Base-by-base conservation (phyloP, 2,329 filamentous ascomycete genomes). In the Botrytis pseudocinerea region DNA sequence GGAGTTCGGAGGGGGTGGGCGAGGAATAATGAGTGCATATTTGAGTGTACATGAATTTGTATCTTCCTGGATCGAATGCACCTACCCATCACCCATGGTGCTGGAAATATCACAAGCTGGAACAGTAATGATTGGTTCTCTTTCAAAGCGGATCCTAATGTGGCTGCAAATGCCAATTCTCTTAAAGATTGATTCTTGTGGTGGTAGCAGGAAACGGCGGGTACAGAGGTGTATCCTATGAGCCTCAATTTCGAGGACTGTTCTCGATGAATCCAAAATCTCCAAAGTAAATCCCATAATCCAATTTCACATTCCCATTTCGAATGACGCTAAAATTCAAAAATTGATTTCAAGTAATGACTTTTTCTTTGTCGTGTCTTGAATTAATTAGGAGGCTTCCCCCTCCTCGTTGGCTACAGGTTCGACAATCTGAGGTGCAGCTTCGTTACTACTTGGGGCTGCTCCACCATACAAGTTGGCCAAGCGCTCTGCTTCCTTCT, bases 401-500 rank as follows among this genome's bases (percentile, higher is more conserved):
- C 74, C 76, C 46, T 73, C 75, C 70, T 77, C 68, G 59, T 42
- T 65, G 60, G 46, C 59, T 61, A 51, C 66, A 57, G 72, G 60
- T 61, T 70, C 72, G 76, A 74, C n/a, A 44, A 73, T 71, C 72
- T 70, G 71, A 20, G 59, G 70, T 22, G 72, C 61, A 44, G 66
- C 62, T 71, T 70, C 76, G 65, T 74, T 76, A n/a, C 48, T 72
- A 40, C 69, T 76, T 74, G 77, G 76, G 25, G 73, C 71, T n/a
- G 72, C 14, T 64, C 70, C 64, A 22, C 74, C 70, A 51, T 77
- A 78, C 65, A 75, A 68, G 12, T 68, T 77, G 48, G 76, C 79
- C 71, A 91, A 74, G 35, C 89, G 85, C 59, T 97, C 93, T 77
- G 94, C 91, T 82, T 98, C 95, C 82, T 92, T 95, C 85, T 86